These are phyloP conservation scores for Saxophila tyrrhenica DNA, from an alignment of 495 filamentous ascomycete species.

Conservation along the genomic window DNA sequence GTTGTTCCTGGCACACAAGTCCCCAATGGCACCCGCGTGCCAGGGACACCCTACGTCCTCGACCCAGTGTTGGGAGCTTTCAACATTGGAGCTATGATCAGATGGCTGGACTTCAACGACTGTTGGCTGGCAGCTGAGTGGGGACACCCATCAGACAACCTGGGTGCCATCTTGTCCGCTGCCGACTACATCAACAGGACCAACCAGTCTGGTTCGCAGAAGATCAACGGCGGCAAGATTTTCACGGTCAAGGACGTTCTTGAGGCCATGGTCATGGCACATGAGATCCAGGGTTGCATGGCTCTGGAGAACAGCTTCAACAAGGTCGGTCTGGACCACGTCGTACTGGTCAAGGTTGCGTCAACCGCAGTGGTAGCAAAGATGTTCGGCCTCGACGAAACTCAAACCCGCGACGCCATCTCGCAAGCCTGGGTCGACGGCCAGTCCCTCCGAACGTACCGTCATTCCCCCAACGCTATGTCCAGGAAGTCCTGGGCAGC, in stretches of 20 bases:
- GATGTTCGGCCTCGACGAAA: conserved; percentile 79
- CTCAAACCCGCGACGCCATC: conserved; percentile 87
- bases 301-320: conserved; percentile 97
- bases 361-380: conserved; percentile 87
- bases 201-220: conserved; percentile 63
- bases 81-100: conserved; percentile 97
- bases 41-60: conserved; percentile 84
- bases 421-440: conserved; percentile 97
- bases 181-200: conserved; percentile 96
- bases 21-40: conserved; percentile 84
- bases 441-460: conserved; percentile 89
- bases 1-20: conserved; percentile 84
- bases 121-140: conserved; percentile 99
- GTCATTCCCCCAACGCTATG: conserved; percentile 98
- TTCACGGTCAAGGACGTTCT: conserved; percentile 80
- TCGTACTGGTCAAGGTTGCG: conserved; percentile 95
- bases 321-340: conserved; percentile 95
- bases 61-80: conserved; percentile 94
- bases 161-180: conserved; percentile 89
- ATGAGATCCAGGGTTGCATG: conserved; percentile 96
- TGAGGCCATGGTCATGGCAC: conserved; percentile 98
- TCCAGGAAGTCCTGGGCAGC: conserved; percentile 98
- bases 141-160: conserved; percentile 95
- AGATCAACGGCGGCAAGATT: conserved; percentile 74
- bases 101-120: conserved; percentile 99